Evolutionary conservation across 192 early-diverging fungal genomes (phyloP).

Genomic region (Allomyces macrogynus): DNA sequence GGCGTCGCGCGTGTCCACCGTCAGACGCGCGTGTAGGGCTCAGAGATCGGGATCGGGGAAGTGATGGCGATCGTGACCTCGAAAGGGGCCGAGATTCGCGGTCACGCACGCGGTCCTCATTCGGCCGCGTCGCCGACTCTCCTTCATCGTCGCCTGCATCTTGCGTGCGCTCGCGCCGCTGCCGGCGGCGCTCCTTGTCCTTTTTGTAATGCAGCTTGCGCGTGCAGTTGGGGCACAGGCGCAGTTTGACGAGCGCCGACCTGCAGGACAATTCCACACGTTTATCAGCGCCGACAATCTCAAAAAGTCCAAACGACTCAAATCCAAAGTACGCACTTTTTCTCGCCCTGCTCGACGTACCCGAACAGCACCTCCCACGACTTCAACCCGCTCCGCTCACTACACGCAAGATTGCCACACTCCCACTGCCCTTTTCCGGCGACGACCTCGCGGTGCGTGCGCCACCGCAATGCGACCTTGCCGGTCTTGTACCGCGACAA

Average conservation of each 20-base stretch:
- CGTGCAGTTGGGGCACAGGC: slow-evolving; percentile 49
- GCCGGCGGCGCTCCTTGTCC: slow-evolving; percentile 13
- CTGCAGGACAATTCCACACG: too few relatives aligned
- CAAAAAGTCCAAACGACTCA: too few relatives aligned
- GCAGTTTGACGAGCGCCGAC: slow-evolving; percentile 46
- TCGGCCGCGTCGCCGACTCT: too few relatives aligned
- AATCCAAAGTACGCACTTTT: slow-evolving; percentile 39
- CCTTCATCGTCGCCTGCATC: too few relatives aligned
- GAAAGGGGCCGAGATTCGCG: too few relatives aligned
- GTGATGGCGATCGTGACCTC: too few relatives aligned
- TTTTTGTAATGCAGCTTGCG: slow-evolving; percentile 54
- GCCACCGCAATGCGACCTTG: slow-evolving; percentile 45
- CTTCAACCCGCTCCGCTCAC: slow-evolving; percentile 18
- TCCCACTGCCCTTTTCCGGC: slow-evolving; percentile 36
- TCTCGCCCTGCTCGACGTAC: slow-evolving; percentile 47
- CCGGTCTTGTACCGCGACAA: slow-evolving; percentile 49
- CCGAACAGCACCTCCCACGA: slow-evolving; percentile 78
- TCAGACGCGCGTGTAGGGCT: too few relatives aligned
- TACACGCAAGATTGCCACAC: slow-evolving; percentile 41
- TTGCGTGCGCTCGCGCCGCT: too few relatives aligned
- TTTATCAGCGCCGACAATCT: too few relatives aligned
- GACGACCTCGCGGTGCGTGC: slow-evolving; percentile 42
- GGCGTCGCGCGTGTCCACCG: too few relatives aligned
- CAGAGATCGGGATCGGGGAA: too few relatives aligned
- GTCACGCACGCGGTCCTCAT: too few relatives aligned